Percentiles rank a stretch among this genome's conserved stretches.
Evolutionary conservation across 2,329 filamentous ascomycete genomes (phyloP).

Genomic region (Fusarium nematophilum): DNA sequence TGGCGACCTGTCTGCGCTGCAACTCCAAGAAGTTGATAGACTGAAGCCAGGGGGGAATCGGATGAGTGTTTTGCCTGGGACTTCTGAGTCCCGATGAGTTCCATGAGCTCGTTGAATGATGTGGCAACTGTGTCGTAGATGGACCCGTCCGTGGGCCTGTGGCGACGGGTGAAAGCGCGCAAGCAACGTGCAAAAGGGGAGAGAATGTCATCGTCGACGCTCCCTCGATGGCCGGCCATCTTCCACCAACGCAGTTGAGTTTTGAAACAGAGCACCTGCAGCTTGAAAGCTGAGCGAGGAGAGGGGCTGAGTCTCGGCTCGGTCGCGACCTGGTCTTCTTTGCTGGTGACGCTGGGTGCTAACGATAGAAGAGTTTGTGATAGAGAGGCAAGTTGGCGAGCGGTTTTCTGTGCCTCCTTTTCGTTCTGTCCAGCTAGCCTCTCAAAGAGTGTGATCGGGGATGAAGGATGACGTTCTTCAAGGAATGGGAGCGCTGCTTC

Average conservation of each 20-base stretch:
- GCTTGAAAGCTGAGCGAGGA: conserved; percentile 67
- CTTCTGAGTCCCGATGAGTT: conserved; percentile 49
- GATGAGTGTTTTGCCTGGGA: conserved; percentile 51
- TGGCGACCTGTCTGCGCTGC: conserved; percentile 59
- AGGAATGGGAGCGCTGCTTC: conserved; percentile 69
- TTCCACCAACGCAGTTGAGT: conserved; percentile 74
- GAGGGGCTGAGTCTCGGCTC: conserved; percentile 66
- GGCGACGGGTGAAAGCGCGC: conserved; percentile 68
- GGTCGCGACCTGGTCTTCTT: conserved; percentile 67
- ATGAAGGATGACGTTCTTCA: conserved; percentile 62
- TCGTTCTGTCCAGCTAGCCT: conserved; percentile 55
- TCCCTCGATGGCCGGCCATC: conserved; percentile 68
- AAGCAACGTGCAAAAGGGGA: conserved; percentile 73
- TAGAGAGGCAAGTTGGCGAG: conserved; percentile 74
- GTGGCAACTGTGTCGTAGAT: conserved; percentile 51
- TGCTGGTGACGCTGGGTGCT: conserved; percentile 73
- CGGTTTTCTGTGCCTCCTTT: conserved; percentile 66
- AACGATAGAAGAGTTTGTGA: conserved; percentile 74
- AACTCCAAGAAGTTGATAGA: conserved; percentile 66
- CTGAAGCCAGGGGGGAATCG: conserved; percentile 57
- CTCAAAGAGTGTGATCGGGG: conserved; percentile 68
- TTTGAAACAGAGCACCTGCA: conserved; percentile 73
- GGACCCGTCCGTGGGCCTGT: conserved; percentile 51
- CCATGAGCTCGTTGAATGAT: conserved; percentile 48
- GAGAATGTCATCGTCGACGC: conserved; percentile 73